Base-by-base conservation (phyloP, 345 rosid genomes). In the rapeseed (Brassica napus) region DNA sequence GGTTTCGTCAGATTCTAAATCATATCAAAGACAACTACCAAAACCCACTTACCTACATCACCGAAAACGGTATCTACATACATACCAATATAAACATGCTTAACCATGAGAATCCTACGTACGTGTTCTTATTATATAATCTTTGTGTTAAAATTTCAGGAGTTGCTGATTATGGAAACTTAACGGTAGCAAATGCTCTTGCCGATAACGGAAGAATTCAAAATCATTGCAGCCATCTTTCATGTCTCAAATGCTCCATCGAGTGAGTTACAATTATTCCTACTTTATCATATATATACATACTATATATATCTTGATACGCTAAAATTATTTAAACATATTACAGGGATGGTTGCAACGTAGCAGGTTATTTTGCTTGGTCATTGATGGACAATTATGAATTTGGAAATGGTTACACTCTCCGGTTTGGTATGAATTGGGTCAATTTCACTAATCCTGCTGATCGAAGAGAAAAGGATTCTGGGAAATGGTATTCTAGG, bases 11-110 rank as follows among this genome's bases (percentile, higher is more conserved):
- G 24, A 69, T 81, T 42, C 39, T 81, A 67, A 75, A 71, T 9
- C 2, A 76, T 54, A 28, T 78, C 47, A 78, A 65, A 71, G 16
- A 24, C 11, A 55, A 65, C 3, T 78, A 78, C 72, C 14, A 10
- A 15, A 75, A 75, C 49, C 83, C 83, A 42, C 72, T 64, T 3
- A 81, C 72, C 23, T 81, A 81, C 57, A 81, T 81, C 21, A 81
- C 83, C 2, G 77, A 81, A 64, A 71, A 81, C 3, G 80, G 77
- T 80, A 62, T 57, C 2, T 10, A 24, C 7, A 52, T n/a, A n/a
- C n/a, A 4, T 24, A 59, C 63, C n/a, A 59, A 24, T 77, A 62
- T 10, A 31, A 8, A 15, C 14, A 49, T 49, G 23, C 9, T 59
- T 47, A 34, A 16, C 15, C 34, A 32, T 55, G 26, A 10, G 3